A percentile compares a stretch with the other conserved stretches of the same genome.
Evolutionary conservation across 306 rosid species (phyloP).

Genomic region (Hippophae gyantsensis): DNA sequence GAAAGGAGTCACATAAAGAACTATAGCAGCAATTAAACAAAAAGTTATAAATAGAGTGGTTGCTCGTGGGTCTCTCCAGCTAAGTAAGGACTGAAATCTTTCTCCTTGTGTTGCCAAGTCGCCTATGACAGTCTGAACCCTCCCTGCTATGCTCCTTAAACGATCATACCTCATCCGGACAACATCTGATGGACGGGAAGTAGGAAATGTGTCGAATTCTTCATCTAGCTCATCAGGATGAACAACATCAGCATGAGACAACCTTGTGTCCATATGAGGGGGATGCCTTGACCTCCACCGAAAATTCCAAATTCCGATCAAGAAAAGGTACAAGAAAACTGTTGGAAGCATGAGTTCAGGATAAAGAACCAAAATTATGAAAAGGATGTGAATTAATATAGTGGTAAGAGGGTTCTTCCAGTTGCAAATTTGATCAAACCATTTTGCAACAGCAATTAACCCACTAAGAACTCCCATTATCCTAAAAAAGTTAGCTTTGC

Average conservation of each 20-base stretch:
- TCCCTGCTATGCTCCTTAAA: conserved; percentile 84
- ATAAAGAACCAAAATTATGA: conserved; percentile 83
- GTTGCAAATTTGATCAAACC: conserved; percentile 95
- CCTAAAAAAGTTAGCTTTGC: conserved; percentile 92
- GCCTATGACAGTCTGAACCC: conserved; percentile 89
- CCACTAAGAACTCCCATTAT: conserved; percentile 87
- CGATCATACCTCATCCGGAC: conserved; percentile 93
- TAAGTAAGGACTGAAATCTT: conserved; percentile 84
- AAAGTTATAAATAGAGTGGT: conserved; percentile 79
- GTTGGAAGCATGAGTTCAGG: conserved; percentile 96
- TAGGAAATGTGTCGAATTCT: conserved; percentile 90
- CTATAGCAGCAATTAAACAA: conserved; percentile 84
- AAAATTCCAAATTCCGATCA: conserved; percentile 95
- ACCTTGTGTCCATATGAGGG: conserved; percentile 98
- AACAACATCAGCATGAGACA: conserved; percentile 77
- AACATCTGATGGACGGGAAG: conserved; percentile 61
- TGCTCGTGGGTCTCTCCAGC: conserved; percentile 98
- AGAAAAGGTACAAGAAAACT: conserved; percentile 85
- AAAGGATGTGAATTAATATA: conserved; percentile 72
- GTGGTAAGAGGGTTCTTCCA: conserved; percentile 96
- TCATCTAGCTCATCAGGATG: conserved; percentile 92
- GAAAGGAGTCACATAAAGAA: conserved; percentile 85
- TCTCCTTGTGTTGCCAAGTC: conserved; percentile 98
- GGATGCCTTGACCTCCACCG: conserved; percentile 99
- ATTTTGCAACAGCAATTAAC: conserved; percentile 83